Evolutionary conservation across 129 eudicot species (phyloP).

Genomic region (Mikania micrantha): DNA sequence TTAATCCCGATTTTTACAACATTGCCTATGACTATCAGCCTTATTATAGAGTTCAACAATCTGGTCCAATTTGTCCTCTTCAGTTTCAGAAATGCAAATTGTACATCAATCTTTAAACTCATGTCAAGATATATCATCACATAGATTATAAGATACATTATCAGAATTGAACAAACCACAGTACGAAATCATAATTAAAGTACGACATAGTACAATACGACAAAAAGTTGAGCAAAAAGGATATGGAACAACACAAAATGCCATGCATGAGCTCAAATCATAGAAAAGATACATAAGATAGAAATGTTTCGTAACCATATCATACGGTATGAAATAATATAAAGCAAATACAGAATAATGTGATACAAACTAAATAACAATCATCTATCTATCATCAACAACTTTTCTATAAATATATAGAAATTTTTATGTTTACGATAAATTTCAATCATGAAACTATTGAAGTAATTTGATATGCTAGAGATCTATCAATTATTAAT

Average conservation of each 20-base stretch:
- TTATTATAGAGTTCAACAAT: neutral
- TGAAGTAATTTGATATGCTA: neutral
- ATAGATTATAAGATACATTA: neutral
- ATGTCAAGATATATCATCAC: neutral
- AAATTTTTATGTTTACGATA: neutral
- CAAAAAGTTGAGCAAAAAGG: neutral
- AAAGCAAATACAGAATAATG: neutral
- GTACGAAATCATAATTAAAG: neutral
- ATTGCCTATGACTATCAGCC: too few relatives aligned
- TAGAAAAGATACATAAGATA: neutral
- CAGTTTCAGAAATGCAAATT: neutral
- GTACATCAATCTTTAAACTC: neutral
- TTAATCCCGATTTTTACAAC: too few relatives aligned
- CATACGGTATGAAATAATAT: neutral
- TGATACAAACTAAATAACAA: neutral
- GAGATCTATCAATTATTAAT: neutral
- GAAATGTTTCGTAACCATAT: neutral
- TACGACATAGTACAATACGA: neutral
- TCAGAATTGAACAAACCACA: neutral
- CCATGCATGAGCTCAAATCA: neutral
- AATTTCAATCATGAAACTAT: neutral
- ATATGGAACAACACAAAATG: conserved; percentile 1
- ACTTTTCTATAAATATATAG: neutral
- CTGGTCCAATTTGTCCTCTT: neutral
- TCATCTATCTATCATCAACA: neutral